Evolutionary conservation across 1,139 yeast species (phyloP), one percentile per base, ranked within the genome.

Genomic region (Pichia sp.): DNA sequence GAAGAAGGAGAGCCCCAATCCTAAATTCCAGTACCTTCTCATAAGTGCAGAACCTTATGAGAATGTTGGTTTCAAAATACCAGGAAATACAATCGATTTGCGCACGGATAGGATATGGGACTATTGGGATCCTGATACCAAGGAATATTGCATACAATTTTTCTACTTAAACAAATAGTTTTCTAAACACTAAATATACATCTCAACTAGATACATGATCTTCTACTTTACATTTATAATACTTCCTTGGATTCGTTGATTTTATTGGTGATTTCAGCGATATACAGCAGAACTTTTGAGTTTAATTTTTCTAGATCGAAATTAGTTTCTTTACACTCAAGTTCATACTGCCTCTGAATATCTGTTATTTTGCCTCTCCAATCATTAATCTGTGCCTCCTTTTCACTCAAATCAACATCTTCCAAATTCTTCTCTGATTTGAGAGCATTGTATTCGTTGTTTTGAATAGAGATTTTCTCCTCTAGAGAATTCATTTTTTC

Each of bases 1-100:
- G 55, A 73, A 78, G 17, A 69, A 77, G 1, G 85, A 75, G 34
- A 66, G 73, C 3, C 72, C 73, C 8, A 75, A 77, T 58, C 73
- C 77, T 52, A 63, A 71, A 54, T 70, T 71, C 68, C 95, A 87
- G 67, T 89, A 85, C 64, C 65, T 90, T 59, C 80, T 89, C n/a
- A 70, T 89, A 0, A 81, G 89, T 30, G 95, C 88, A 0, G 96
- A 88, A 65, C 96, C 96, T 1, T 90, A 88, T 67, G 93, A 88
- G 56, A 87, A 85, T 53, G 75, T 87, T 16, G 86, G 84, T 2
- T 75, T 90, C 60, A 83, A 87, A 53, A 74, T 90, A 6, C 93
- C 93, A 2, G 77, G 81, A 29, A 74, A 71, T 33, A 77, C 78
- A 36, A 79, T 84, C 24, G 87, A 82, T 61, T 73, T 75, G 59